Evolutionary conservation across 2,329 filamentous ascomycete species (phyloP), one percentile per base, ranked within the genome.

Genomic region (Fusarium anguioides): DNA sequence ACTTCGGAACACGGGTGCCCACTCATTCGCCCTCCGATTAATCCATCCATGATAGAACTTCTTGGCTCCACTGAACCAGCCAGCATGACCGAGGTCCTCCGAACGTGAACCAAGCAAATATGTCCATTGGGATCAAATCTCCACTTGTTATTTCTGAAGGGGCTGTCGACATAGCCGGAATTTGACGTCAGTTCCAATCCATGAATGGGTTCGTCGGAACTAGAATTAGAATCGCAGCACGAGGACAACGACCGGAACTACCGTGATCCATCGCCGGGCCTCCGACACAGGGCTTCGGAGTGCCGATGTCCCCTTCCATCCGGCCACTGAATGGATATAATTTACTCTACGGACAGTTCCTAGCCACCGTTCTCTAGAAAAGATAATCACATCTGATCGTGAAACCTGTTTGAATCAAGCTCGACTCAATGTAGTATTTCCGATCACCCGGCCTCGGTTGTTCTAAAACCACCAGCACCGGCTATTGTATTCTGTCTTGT

Each of bases 161-260:
- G 27, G 27, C 27, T 29, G 27, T 29, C 27, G 27, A 61, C 35
- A 33, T 61, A 53, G 55, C 37, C 24, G 20, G 62, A 47, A 27
- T 67, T 73, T 73, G 71, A 73, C 71, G 71, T 73, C 71, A 73
- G 71, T 68, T 50, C 60, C 52, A n/a, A 71, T 49, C 58, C 50
- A 20, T 23, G 21, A 6, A 50, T 50, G 47, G 47, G 36, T 50
- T 50, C 51, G 23, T 63, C 44, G 49, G 60, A 27, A 10, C 52
- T 50, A 41, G 33, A 57, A 56, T 45, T 50, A 41, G 33, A 57
- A 56, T 29, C 37, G 45, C 21, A 42, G 7, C 36, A 47, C 41
- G 65, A 56, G 53, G 64, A 46, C 27, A 31, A 31, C 54, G 46
- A 58, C 57, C 58, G 59, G 60, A 69, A 68, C 64, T 66, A 61